These are phyloP conservation scores for Cordyceps fumosorosea DNA, from an alignment of 2,329 filamentous ascomycete species.

Conservation along the genomic window DNA sequence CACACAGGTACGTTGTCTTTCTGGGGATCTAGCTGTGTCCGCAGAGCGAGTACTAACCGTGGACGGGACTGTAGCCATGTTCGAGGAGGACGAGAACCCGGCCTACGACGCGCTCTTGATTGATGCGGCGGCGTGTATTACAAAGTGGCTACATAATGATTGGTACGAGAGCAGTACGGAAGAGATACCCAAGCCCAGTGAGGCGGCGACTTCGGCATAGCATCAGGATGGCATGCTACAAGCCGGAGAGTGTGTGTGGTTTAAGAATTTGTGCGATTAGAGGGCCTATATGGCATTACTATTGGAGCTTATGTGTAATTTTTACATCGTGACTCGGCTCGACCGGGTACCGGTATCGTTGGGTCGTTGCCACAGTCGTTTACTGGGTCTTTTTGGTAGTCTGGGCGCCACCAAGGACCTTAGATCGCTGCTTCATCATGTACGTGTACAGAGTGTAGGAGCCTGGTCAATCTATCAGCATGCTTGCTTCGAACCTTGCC, in stretches of 20 bases:
- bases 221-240: not conserved
- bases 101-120: slow-evolving; percentile 63
- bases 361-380: not conserved
- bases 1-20: slow-evolving; percentile 57
- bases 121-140: slow-evolving; percentile 58
- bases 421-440: slow-evolving; percentile 87
- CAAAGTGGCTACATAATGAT: slow-evolving; percentile 55
- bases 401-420: slow-evolving; percentile 42
- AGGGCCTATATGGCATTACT: not conserved
- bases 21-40: too few relatives aligned
- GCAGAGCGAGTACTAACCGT: not conserved
- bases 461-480: slow-evolving; percentile 35
- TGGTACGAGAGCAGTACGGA: slow-evolving; percentile 57
- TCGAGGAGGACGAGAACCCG: slow-evolving; percentile 64
- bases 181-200: slow-evolving; percentile 21
- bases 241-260: not conserved
- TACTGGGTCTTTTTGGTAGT: slow-evolving; percentile 32
- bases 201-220: slow-evolving; percentile 7
- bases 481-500: slow-evolving; percentile 15
- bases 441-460: slow-evolving; percentile 83
- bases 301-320: not conserved
- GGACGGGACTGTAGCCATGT: slow-evolving; percentile 52
- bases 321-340: not conserved
- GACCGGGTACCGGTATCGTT: not conserved
- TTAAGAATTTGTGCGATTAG: not conserved